phyloP scores from a whole-genome alignment of 2,329 filamentous ascomycete genomes.

The Sordariomycetes sp. region DNA sequence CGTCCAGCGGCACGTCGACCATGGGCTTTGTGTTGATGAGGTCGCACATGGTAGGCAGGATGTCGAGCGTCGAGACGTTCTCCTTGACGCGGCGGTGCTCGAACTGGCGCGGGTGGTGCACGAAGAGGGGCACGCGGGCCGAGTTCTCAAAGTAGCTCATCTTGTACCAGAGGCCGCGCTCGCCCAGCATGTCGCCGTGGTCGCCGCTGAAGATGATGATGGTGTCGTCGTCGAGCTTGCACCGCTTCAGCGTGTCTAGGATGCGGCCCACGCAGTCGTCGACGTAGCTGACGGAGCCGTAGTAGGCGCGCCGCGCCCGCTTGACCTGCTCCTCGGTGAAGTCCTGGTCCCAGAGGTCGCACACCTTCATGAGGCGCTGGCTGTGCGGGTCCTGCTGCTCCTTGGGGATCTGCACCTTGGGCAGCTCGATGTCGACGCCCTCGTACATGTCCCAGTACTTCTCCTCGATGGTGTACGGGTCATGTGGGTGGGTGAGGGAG shows the following conservation, averaged over 20 bases:
- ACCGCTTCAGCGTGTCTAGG: slow-evolving; percentile 63
- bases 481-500: slow-evolving; percentile 87
- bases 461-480: slow-evolving; percentile 86
- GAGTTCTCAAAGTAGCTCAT: slow-evolving; percentile 95
- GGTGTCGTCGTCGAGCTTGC: slow-evolving; percentile 70
- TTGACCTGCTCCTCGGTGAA: slow-evolving; percentile 80
- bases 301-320: slow-evolving; percentile 77
- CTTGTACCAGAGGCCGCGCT: slow-evolving; percentile 90
- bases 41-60: slow-evolving; percentile 79
- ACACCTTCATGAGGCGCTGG: slow-evolving; percentile 72
- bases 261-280: slow-evolving; percentile 85
- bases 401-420: slow-evolving; percentile 63
- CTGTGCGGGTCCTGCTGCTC: slow-evolving; percentile 80
- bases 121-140: slow-evolving; percentile 74
- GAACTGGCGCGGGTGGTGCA: slow-evolving; percentile 69
- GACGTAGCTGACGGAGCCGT: slow-evolving; percentile 85
- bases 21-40: slow-evolving; percentile 60
- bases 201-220: slow-evolving; percentile 89
- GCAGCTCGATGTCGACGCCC: slow-evolving; percentile 73
- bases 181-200: slow-evolving; percentile 91
- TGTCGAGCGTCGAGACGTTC: slow-evolving; percentile 84
- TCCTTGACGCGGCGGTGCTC: slow-evolving; percentile 61
- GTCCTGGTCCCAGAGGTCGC: slow-evolving; percentile 73
- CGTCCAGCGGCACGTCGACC: slow-evolving; percentile 70
- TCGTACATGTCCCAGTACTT: slow-evolving; percentile 93